Evolutionary conservation across 306 rosid genomes (phyloP), one percentile per base, ranked within the genome.

Genomic region (Fragaria ananassa): DNA sequence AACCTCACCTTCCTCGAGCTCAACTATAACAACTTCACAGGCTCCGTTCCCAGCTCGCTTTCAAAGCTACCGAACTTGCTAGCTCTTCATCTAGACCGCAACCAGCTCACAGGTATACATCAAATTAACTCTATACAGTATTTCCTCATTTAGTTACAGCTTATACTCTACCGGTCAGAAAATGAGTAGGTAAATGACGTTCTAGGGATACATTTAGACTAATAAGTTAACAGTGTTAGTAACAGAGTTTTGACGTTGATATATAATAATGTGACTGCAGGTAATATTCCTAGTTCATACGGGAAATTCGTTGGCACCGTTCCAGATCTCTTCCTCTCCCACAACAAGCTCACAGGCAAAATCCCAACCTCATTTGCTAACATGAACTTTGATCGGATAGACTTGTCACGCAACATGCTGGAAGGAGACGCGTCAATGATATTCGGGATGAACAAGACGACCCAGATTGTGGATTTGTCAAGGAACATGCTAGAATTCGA

Each of bases 341-440:
- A 83, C 83, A 88, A 89, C 80, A 79, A 81, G 45, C 87, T 91
- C 42, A 76, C 90, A 0, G 93, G 89, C 25, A 60, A 42, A 29
- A 88, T 93, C 42, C 97, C 98, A 0, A 19, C 67, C 15, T 84
- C 91, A 18, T 39, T 93, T 3, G 85, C 73, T 5, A 68, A 82
- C 10, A 4, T 76, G 60, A 50, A 85, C 73, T 86, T 66, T 9
- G 3, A 17, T 3, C 25, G 1, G 44, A 42, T 91, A 14, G 87
- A 89, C 29, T 73, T 93, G 10, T 88, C 93, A 0, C 79, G 96
- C 4, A 93, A 93, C 91, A 89, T 64, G 85, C 88, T 93, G 0
- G 74, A 76, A 78, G 98, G 98, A 0, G 98, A 91, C 53, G 96
- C 89, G 0, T 85, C 89, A 0, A 7, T 88, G 81, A 58, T 93